Evolutionary conservation across 345 rosid genomes (phyloP), one percentile per base, ranked within the genome.

Genomic region (Gynandropsis gynandra): DNA sequence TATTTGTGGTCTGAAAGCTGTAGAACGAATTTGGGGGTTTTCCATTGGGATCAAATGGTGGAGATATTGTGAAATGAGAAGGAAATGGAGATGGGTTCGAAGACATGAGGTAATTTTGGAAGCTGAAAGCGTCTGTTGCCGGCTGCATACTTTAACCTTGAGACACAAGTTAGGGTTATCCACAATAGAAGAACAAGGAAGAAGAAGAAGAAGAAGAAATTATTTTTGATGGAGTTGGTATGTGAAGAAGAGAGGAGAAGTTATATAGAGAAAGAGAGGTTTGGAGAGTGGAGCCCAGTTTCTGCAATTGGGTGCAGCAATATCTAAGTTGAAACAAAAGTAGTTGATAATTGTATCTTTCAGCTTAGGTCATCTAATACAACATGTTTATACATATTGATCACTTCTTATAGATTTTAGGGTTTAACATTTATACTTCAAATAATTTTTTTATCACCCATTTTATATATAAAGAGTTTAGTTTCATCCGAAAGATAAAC

Each of bases 81-180:
- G 84, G 70, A 69, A 62, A 74, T n/a, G 73, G 72, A 55, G 72
- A 64, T 32, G 68, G 65, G 65, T 56, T 47, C 32, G 77, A 47
- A 35, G 73, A 61, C 11, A 71, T 31, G 20, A 62, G 71, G 56
- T 57, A 75, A 65, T n/a, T 4, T 56, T 68, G 78, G 57, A 76
- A 58, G n/a, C 76, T 74, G 59, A 82, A 54, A 53, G 74, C 67
- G 38, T 81, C 84, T 39, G 62, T 32, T 0, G 88, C 85, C 63
- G 63, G 65, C 39, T 47, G 44, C 64, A 60, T 60, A 42, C 10
- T 10, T 10, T 16, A 34, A 4, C 24, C 56, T 60, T 60, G 51
- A 5, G 13, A 32, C 0, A 4, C 37, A 51, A 42, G 57, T 42
- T 60, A 42, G 42, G 43, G 13, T 32, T 47, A 10, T 13, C 31